phyloP scores from a whole-genome alignment of 2,329 filamentous ascomycete genomes.

The Verticillium alfalfae region DNA sequence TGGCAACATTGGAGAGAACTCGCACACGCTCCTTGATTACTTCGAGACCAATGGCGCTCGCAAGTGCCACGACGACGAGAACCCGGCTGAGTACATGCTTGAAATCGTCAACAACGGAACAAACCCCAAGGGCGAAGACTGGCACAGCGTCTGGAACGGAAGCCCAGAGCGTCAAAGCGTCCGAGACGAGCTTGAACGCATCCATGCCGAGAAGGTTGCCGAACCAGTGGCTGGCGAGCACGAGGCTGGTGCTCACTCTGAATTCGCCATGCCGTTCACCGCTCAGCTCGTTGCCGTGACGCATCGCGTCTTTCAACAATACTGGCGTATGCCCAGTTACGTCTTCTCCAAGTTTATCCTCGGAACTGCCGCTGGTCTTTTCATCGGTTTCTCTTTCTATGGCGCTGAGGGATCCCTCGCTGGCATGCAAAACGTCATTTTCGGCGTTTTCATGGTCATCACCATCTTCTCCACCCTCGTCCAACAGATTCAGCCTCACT shows the following conservation, averaged over 20 bases:
- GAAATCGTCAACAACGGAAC: slow-evolving; percentile 38
- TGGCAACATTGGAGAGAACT: slow-evolving; percentile 58
- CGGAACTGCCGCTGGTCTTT: slow-evolving; percentile 54
- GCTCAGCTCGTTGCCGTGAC: slow-evolving; percentile 62
- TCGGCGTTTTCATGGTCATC: slow-evolving; percentile 68
- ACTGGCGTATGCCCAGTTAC: slow-evolving; percentile 76
- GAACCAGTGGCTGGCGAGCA: slow-evolving; percentile 12
- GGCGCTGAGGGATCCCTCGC: slow-evolving; percentile 47
- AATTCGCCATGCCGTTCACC: slow-evolving; percentile 73
- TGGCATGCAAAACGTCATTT: slow-evolving; percentile 71
- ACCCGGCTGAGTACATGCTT: slow-evolving; percentile 74
- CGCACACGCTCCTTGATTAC: slow-evolving; percentile 50
- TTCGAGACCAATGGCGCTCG: slow-evolving; percentile 62
- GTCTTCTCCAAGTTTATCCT: slow-evolving; percentile 68
- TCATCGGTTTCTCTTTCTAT: slow-evolving; percentile 73
- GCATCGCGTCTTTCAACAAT: slow-evolving; percentile 70
- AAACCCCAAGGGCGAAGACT: slow-evolving; percentile 44
- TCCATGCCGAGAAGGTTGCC: slow-evolving; percentile 44
- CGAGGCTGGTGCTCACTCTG: slow-evolving; percentile 34
- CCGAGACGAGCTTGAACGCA: slow-evolving; percentile 56
- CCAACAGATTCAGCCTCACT: slow-evolving; percentile 71
- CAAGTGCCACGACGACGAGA: slow-evolving; percentile 54
- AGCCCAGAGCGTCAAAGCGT: slow-evolving; percentile 46
- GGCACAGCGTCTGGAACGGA: slow-evolving; percentile 61
- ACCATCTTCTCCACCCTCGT: slow-evolving; percentile 69